phyloP scores from a whole-genome alignment of 129 eudicot species.

The Heracleum sosnowskyi region DNA sequence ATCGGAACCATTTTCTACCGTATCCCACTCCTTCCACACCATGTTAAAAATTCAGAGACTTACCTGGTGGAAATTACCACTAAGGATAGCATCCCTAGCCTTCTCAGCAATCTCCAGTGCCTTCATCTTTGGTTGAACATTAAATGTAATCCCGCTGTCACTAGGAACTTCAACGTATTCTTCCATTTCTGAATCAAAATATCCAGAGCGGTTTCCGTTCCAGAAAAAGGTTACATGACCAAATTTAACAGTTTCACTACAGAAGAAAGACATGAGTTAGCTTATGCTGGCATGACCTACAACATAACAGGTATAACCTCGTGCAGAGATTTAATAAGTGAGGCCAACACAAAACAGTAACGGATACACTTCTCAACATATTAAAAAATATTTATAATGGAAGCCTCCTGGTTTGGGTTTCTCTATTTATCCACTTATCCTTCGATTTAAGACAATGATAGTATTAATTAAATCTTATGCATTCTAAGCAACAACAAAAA shows the following conservation, averaged over 20 bases:
- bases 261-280: not conserved
- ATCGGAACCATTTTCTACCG: not conserved
- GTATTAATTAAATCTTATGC: not conserved
- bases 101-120: constrained; percentile 61
- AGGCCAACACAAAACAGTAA: not conserved
- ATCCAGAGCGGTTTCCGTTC: constrained; percentile 71
- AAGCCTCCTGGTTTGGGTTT: not conserved
- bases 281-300: not conserved
- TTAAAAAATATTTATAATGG: not conserved
- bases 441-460: not conserved
- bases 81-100: constrained; percentile 61
- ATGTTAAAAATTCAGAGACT: not conserved
- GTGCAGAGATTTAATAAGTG: not conserved
- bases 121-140: constrained; percentile 62
- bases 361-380: not conserved
- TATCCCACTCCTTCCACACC: not conserved
- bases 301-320: not conserved
- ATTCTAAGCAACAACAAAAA: not conserved
- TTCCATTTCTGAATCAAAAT: constrained; percentile 45
- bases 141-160: constrained; percentile 54
- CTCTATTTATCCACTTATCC: not conserved
- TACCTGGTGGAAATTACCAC: constrained; percentile 61
- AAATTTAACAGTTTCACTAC: constrained; percentile 66
- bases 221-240: constrained; percentile 74
- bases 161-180: constrained; percentile 69